A percentile compares a stretch with the other conserved stretches of the same genome.
phyloP scores from a whole-genome alignment of 2,329 filamentous ascomycete genomes.

The Aspergillus piperis region DNA sequence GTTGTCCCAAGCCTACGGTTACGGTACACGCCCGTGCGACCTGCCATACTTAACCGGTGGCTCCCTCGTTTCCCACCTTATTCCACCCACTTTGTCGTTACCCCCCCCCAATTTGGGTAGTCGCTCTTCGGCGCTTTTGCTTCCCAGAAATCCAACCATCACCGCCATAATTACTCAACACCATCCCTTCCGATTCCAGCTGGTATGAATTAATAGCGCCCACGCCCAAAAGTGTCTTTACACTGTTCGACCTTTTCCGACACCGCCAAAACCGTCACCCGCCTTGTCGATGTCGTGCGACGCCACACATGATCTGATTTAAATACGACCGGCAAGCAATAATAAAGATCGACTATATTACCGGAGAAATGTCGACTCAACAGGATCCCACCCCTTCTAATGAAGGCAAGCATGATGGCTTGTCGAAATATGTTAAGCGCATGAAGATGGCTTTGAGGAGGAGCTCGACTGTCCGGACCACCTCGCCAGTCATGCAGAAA shows the following conservation, averaged over 20 bases:
- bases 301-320: not conserved
- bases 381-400: constrained; percentile 17
- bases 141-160: not conserved
- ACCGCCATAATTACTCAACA: not conserved
- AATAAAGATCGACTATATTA: not conserved
- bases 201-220: not conserved
- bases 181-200: not conserved
- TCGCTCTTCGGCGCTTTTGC: not conserved
- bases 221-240: not conserved
- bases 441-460: constrained; percentile 41
- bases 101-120: not conserved
- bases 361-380: constrained; percentile 27
- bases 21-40: constrained; percentile 24
- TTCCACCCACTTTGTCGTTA: not conserved
- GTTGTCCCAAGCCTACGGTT: constrained; percentile 29
- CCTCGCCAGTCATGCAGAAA: constrained; percentile 1
- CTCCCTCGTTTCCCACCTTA: not conserved
- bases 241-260: not conserved
- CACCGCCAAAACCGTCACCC: not conserved
- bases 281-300: not conserved
- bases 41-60: constrained; percentile 15
- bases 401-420: constrained; percentile 34
- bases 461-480: constrained; percentile 30
- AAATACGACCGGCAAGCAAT: not conserved
- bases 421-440: constrained; percentile 43